These are phyloP conservation scores for Serendipita sp. DNA, from an alignment of 1,284 basidiomycete species.

Conservation along the genomic window DNA sequence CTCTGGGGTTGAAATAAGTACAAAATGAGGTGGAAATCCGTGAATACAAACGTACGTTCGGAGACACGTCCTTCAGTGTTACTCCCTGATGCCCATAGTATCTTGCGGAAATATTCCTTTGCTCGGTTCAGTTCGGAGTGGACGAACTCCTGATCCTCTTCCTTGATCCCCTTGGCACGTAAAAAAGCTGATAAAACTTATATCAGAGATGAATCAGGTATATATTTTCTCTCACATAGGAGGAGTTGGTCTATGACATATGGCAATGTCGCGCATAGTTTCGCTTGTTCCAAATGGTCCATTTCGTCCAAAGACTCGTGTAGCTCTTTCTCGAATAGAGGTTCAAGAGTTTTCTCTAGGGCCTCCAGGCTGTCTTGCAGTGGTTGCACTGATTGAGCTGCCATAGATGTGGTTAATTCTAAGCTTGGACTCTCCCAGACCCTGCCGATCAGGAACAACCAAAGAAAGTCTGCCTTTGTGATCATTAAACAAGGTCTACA, in stretches of 20 bases:
- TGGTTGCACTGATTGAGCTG: neutral
- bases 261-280: neutral
- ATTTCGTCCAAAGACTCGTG: neutral
- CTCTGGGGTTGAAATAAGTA: neutral
- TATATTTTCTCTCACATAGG: neutral
- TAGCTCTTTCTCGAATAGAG: neutral
- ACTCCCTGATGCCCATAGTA: neutral
- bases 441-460: conserved; percentile 1
- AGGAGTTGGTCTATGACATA: neutral
- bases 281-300: conserved; percentile 4
- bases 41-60: neutral
- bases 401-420: neutral
- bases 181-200: neutral
- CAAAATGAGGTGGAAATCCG: neutral
- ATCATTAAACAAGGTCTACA: no score
- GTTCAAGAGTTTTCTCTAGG: neutral
- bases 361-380: neutral
- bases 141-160: neutral
- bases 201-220: neutral
- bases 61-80: neutral
- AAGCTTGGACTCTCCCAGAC: neutral
- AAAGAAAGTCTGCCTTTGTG: no score
- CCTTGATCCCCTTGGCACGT: neutral
- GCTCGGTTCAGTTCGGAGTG: neutral
- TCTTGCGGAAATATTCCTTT: neutral